phyloP scores from a whole-genome alignment of 2,329 filamentous ascomycete genomes.

The Verticillium zaregamsianum region DNA sequence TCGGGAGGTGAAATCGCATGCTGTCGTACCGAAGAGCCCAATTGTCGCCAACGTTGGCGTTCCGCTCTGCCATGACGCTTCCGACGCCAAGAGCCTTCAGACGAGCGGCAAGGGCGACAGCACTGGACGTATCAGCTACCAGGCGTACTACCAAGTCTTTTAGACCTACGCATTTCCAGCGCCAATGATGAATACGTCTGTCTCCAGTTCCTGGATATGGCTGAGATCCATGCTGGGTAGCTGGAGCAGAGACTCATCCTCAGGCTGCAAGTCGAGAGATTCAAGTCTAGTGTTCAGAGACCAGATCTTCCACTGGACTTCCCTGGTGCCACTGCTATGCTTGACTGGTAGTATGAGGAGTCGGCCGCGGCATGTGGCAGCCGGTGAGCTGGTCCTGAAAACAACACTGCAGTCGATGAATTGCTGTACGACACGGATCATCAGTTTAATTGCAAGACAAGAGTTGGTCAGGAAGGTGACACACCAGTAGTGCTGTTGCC shows the following conservation, averaged over 20 bases:
- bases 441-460: background rate
- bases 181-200: slow-evolving; percentile 27
- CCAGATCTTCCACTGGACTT: slow-evolving; percentile 28
- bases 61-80: slow-evolving; percentile 29
- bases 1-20: slow-evolving; percentile 32
- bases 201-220: slow-evolving; percentile 19
- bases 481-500: too few relatives aligned
- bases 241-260: slow-evolving; percentile 15
- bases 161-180: slow-evolving; percentile 22
- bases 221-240: slow-evolving; percentile 3
- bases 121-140: slow-evolving; percentile 7
- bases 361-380: background rate
- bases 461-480: too few relatives aligned
- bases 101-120: slow-evolving; percentile 25
- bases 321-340: background rate
- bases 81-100: slow-evolving; percentile 32
- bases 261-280: slow-evolving; percentile 16
- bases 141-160: too few relatives aligned
- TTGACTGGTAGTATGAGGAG: background rate
- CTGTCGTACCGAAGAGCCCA: slow-evolving; percentile 34
- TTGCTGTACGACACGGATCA: slow-evolving; percentile 15
- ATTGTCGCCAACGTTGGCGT: slow-evolving; percentile 30
- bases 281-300: slow-evolving; percentile 22
- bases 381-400: background rate
- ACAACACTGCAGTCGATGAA: slow-evolving; percentile 19